Evolutionary conservation across 148 eudicot species (phyloP), one percentile per base, ranked within the genome.

Genomic region (Diospyros kaki): DNA sequence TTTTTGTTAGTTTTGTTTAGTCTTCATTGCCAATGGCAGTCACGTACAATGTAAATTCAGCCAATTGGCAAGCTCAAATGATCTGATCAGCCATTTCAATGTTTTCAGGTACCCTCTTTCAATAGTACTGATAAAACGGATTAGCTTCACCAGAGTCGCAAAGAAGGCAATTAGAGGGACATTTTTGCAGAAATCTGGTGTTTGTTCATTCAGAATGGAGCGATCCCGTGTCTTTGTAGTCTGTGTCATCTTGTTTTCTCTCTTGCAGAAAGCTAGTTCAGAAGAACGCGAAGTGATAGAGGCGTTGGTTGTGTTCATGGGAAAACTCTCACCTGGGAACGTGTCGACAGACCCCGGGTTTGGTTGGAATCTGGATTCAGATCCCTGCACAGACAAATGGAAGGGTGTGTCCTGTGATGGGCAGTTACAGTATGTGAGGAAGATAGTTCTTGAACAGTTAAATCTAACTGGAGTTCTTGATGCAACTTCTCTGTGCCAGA

Each of bases 251-350:
- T 69, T 68, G 6, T 77, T 69, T 63, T 55, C 78, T 53, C 55
- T 76, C 41, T 71, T 73, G 42, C 43, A 65, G 1, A 14, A 39
- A 9, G 71, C 55, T 18, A 74, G 40, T 43, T 68, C 84, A 17
- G 84, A 81, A 51, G 68, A 71, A 4, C 52, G 38, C 5, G 75
- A 82, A 76, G 72, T 66, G 73, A 74, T 40, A 54, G 59, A 15
- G 7, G 77, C 83, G 5, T 65, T 86, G 46, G 77, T 78, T 62
- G 11, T 61, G 46, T 81, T 86, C 72, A 83, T 86, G 84, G 60
- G n/a, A 18, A 68, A 81, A 3, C 83, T 86, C 38, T 46, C 55
- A 0, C 80, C 78, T 1, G 80, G 74, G 17, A 73, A 61, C 9
- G 2, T 12, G 28, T 43, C 8, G 9, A 59, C 9, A 3, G 71